phyloP scores from a whole-genome alignment of 2,329 filamentous ascomycete genomes.

The Pseudovirgaria hyperparasitica region DNA sequence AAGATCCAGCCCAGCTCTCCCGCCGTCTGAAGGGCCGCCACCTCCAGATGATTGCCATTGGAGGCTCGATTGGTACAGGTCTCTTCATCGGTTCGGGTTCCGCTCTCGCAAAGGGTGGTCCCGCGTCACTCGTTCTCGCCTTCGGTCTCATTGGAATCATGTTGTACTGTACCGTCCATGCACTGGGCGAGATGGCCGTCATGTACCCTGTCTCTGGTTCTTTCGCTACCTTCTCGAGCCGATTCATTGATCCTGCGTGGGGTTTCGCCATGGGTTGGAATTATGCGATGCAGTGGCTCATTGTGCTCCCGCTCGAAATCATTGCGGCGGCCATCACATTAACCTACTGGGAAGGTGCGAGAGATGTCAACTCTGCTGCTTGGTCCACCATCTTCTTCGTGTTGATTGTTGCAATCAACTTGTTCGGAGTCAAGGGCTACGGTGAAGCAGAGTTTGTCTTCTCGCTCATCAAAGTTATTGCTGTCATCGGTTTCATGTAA shows the following conservation, averaged over 20 bases:
- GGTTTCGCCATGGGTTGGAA: slow-evolving; percentile 90
- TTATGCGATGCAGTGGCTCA: slow-evolving; percentile 74
- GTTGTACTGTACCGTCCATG: slow-evolving; percentile 80
- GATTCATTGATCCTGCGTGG: slow-evolving; percentile 83
- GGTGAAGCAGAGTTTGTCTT: slow-evolving; percentile 81
- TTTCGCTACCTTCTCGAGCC: slow-evolving; percentile 75
- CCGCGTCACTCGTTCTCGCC: slow-evolving; percentile 19
- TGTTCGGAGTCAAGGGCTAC: slow-evolving; percentile 76
- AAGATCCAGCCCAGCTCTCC: slow-evolving; percentile 11
- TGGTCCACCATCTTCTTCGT: slow-evolving; percentile 71
- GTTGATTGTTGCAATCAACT: slow-evolving; percentile 65
- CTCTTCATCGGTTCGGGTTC: slow-evolving; percentile 26
- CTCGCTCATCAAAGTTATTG: slow-evolving; percentile 67
- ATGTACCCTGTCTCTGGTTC: slow-evolving; percentile 78
- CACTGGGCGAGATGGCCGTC: slow-evolving; percentile 76
- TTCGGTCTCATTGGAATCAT: slow-evolving; percentile 46
- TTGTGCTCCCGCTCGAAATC: slow-evolving; percentile 67
- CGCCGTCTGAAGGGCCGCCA: slow-evolving; percentile 60
- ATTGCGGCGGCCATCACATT: slow-evolving; percentile 76
- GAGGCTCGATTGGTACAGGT: slow-evolving; percentile 60
- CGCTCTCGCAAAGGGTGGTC: slow-evolving; percentile 17
- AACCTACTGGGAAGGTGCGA: slow-evolving; percentile 55
- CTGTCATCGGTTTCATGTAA: slow-evolving; percentile 75
- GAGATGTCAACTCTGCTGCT: slow-evolving; percentile 35
- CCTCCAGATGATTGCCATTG: slow-evolving; percentile 84